Conservation (phyloP, 345 rosid genomes). For the Populus euphratica region DNA sequence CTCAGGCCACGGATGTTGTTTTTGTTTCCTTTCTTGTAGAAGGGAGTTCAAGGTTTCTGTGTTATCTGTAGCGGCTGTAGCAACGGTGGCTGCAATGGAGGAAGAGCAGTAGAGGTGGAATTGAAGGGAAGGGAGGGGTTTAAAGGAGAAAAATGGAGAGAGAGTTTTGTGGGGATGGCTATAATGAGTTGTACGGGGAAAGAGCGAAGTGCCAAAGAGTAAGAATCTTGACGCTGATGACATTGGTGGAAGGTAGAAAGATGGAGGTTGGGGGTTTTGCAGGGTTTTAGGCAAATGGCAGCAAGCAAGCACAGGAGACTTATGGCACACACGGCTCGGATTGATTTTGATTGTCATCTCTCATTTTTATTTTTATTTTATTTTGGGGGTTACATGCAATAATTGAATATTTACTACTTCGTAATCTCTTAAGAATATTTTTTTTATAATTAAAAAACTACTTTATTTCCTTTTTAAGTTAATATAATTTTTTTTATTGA, state of each 20-base stretch:
- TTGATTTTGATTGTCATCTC: too few relatives aligned
- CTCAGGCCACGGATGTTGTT: conserved; percentile 80
- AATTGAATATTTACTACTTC: too few relatives aligned
- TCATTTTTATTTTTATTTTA: too few relatives aligned
- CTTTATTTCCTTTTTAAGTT: too few relatives aligned
- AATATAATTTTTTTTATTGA: too few relatives aligned
- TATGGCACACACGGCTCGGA: neutral
- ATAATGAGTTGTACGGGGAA: conserved; percentile 24
- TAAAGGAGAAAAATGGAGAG: conserved; percentile 24
- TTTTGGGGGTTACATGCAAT: too few relatives aligned
- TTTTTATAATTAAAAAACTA: too few relatives aligned
- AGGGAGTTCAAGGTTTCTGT: conserved; percentile 13
- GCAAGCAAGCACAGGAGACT: neutral
- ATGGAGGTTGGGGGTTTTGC: neutral
- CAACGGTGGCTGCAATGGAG: neutral
- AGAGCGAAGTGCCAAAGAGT: conserved; percentile 36
- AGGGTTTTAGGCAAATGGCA: neutral
- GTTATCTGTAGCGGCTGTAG: conserved; percentile 12
- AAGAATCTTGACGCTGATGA: conserved; percentile 44
- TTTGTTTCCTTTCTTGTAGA: conserved; percentile 9
- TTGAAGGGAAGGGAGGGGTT: conserved; percentile 7
- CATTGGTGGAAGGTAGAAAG: conserved; percentile 29
- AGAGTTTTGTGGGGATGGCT: conserved; percentile 4
- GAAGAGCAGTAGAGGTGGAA: conserved; percentile 21
- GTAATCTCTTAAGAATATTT: too few relatives aligned